These are phyloP conservation scores for Fistulinella cinereoalba DNA, from an alignment of 1,284 basidiomycete species.

Conservation along the genomic window DNA sequence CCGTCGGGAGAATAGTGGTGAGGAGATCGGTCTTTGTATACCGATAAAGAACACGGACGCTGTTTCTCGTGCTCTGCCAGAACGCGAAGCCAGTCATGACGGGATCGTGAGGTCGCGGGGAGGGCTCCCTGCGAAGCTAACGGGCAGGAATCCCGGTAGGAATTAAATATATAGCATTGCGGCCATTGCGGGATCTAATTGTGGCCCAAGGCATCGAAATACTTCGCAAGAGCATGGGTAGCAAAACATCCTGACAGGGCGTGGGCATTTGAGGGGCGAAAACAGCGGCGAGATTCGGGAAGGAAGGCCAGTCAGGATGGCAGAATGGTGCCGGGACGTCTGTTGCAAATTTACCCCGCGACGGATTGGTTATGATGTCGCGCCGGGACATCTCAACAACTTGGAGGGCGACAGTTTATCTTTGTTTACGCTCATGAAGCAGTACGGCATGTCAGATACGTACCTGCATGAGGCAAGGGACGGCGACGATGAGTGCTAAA, in stretches of 20 bases:
- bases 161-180: conserved; percentile 23
- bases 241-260: conserved; percentile 9
- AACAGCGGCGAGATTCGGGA: conserved; percentile 3
- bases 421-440: conserved; percentile 1
- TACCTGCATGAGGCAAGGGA: too few species aligned
- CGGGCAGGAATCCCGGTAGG: background rate
- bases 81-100: conserved; percentile 17
- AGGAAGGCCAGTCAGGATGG: background rate
- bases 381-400: background rate
- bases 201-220: conserved; percentile 9
- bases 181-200: conserved; percentile 5
- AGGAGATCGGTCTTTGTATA: conserved; percentile 42
- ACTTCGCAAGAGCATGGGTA: background rate
- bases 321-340: background rate
- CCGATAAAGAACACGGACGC: conserved; percentile 24
- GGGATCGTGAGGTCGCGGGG: conserved; percentile 22
- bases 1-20: conserved; percentile 42
- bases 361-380: background rate
- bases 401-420: background rate
- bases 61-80: conserved; percentile 11
- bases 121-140: background rate
- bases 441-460: background rate
- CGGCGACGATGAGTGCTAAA: too few species aligned
- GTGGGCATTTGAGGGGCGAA: conserved; percentile 13
- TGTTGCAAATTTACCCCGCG: conserved; percentile 6